These are phyloP conservation scores for Sextonia rubra DNA, from an alignment of 164 flowering plant genomes.

Conservation along the genomic window DNA sequence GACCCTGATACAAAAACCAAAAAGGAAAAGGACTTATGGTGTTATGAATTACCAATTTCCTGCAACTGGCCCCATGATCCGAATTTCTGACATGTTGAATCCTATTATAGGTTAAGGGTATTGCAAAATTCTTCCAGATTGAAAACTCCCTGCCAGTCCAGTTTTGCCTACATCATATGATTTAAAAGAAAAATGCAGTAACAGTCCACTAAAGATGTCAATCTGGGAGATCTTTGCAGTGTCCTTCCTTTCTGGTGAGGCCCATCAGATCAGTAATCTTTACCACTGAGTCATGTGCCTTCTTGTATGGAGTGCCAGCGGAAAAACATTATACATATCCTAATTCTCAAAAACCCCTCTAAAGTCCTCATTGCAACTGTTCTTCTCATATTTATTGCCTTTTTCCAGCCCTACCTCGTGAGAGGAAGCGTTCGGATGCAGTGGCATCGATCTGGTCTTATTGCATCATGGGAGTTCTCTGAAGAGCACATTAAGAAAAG, in stretches of 20 bases:
- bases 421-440: constrained; percentile 97
- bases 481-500: constrained; percentile 74
- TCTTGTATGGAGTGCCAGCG: not conserved
- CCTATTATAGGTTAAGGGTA: not conserved
- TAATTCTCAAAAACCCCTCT: not conserved
- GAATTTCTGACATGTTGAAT: not conserved
- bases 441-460: constrained; percentile 96
- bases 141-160: not conserved
- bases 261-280: not conserved
- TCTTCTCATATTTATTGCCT: constrained; percentile 9
- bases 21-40: not conserved
- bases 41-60: not conserved
- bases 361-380: not conserved
- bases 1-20: not conserved
- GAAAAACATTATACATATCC: not conserved
- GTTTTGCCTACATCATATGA: not conserved
- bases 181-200: too few relatives aligned
- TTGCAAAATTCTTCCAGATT: not conserved
- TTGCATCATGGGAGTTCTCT: constrained; percentile 92
- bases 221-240: not conserved
- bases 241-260: not conserved
- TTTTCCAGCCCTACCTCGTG: constrained; percentile 83
- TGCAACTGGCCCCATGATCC: not conserved
- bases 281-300: not conserved
- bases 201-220: not conserved